Evolutionary conservation across 805 yeast species (phyloP).

Genomic region (Myxozyma mucilagina): DNA sequence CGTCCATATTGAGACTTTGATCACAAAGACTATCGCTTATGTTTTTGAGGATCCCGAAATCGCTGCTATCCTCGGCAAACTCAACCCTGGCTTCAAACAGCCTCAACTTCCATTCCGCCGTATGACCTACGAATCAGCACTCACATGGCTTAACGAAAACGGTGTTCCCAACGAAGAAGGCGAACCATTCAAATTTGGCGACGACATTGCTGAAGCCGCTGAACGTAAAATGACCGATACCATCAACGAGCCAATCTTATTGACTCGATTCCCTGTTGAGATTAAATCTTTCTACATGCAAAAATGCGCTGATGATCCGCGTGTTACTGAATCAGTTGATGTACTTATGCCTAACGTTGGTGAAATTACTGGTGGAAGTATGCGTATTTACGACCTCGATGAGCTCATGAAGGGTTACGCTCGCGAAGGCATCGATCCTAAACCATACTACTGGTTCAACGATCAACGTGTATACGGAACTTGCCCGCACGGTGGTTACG

Average conservation of each 20-base stretch:
- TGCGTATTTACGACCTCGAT: constrained; percentile 84
- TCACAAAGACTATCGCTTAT: constrained; percentile 67
- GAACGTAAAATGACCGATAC: constrained; percentile 98
- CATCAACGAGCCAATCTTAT: constrained; percentile 86
- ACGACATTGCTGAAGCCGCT: constrained; percentile 99
- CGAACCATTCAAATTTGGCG: constrained; percentile 90
- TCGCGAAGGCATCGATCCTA: constrained; percentile 84
- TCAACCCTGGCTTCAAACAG: constrained; percentile 86
- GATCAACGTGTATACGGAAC: constrained; percentile 97
- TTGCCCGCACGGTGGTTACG: constrained; percentile 99
- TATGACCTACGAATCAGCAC: constrained; percentile 85
- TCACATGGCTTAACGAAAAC: constrained; percentile 95
- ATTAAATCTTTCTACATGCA: constrained; percentile 98
- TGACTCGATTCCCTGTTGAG: constrained; percentile 93
- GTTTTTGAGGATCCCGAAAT: constrained; percentile 88
- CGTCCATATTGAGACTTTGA: constrained; percentile 76
- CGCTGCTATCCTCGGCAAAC: constrained; percentile 83
- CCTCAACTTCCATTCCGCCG: constrained; percentile 88
- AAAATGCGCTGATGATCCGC: constrained; percentile 81
- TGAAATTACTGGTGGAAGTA: constrained; percentile 98
- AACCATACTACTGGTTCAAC: constrained; percentile 90
- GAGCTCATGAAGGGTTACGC: constrained; percentile 88
- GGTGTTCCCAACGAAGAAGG: constrained; percentile 94
- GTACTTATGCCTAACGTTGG: constrained; percentile 99
- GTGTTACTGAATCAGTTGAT: constrained; percentile 98